Percentiles rank a stretch among this genome's conserved stretches.
Evolutionary conservation across 164 flowering plant genomes (phyloP).

Genomic region (Euptelea pleiosperma): DNA sequence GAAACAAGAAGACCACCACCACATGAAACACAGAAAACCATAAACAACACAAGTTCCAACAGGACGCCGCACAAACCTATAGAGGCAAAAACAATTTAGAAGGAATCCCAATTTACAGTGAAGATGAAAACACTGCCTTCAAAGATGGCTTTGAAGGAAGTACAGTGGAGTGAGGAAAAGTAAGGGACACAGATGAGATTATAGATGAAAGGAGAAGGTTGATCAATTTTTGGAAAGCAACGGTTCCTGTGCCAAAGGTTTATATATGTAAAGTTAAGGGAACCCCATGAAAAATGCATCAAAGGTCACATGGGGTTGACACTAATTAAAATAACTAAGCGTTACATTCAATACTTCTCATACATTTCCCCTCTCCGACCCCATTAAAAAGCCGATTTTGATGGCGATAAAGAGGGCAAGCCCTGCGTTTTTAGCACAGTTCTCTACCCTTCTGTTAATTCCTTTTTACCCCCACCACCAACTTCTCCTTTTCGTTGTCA

Average conservation of each 20-base stretch:
- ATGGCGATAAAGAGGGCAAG: conserved; percentile 41
- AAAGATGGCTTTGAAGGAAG: background rate
- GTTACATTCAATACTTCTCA: conserved; percentile 35
- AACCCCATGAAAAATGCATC: conserved; percentile 49
- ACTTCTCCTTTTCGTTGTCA: background rate
- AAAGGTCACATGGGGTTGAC: conserved; percentile 64
- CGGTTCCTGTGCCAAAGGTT: conserved; percentile 31
- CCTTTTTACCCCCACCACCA: no score
- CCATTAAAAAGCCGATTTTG: conserved; percentile 55
- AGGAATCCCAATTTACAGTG: conserved; percentile 10
- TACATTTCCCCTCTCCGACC: conserved; percentile 33
- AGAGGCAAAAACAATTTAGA: no score
- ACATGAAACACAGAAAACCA: conserved; percentile 3
- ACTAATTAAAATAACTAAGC: conserved; percentile 16
- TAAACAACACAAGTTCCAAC: background rate
- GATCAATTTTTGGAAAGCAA: conserved; percentile 17
- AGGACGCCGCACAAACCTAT: background rate
- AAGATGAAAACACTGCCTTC: no score
- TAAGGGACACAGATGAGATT: background rate
- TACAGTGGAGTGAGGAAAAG: background rate
- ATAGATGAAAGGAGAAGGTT: conserved; percentile 1
- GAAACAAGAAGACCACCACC: background rate
- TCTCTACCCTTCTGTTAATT: background rate
- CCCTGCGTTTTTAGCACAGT: conserved; percentile 46
- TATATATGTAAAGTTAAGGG: conserved; percentile 20